Base-by-base conservation (phyloP, 306 rosid genomes). In the Prunus salicina region DNA sequence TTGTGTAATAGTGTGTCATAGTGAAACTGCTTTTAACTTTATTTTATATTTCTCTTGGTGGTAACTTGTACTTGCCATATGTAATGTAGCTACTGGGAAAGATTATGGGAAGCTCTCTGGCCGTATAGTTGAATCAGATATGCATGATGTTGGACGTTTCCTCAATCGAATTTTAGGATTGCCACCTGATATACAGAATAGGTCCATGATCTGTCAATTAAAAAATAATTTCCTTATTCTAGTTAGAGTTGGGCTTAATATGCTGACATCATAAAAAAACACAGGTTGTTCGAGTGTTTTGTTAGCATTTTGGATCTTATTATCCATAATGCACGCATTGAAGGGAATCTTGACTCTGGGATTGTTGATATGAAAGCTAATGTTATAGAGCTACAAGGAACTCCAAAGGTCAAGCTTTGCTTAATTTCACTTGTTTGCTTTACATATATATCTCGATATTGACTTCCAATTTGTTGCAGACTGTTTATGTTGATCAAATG, bases 341-440 rank as follows among this genome's bases (percentile, higher is more conserved):
- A 95, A 88, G 99, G 99, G 76, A 92, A 91, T 85, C 99, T 95
- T 69, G 99, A 95, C 82, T 69, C 97, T 0, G 99, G 99, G 85
- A 95, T 95, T 80, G 96, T 95, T 79, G 97, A 95, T 86, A 79
- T 95, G 91, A 92, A 85, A 89, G 99, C 99, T 73, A 92, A 92
- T 78, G 76, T 88, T 58, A 71, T 95, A 82, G 97, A 95, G 79
- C 86, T 89, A 62, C 91, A 84, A 84, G 99, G 96, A 84, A 83
- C 90, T 75, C 97, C 99, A 11, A 95, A 95, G 99, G 99, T 95
- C 78, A 41, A 32, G 82, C 66, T 78, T 70, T 60, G 28, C 34
- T 6, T 27, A 27, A 73, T 13, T 41, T 28, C 80, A 77, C 43
- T 74, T 58, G 62, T 64, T 51, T 19, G 51, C 47, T 66, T 56